Evolutionary conservation across 1,284 basidiomycete genomes (phyloP), one percentile per base, ranked within the genome.

Genomic region (Stygiomarasmius scandens): DNA sequence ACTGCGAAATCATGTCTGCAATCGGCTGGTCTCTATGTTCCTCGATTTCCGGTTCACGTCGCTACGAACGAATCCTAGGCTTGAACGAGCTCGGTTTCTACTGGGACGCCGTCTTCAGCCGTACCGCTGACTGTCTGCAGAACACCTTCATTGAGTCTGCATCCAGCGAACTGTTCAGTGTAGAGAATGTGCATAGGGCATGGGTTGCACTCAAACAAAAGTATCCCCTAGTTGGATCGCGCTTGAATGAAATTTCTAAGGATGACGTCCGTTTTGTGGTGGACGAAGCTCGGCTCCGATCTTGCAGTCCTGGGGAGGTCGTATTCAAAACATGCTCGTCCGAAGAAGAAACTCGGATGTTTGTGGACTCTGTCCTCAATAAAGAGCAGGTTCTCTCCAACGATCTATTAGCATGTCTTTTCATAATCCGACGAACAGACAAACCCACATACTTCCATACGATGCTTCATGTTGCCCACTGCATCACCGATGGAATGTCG

Each of bases 401-500:
- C 60, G 61, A 73, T 20, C 60, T 74, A 1, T 67, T 78, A 1
- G 74, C 74, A 3, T 73, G 74, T 20, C 51, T 82, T 19, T 67
- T 73, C 52, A 62, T 82, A 52, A 63, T 79, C 14, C 63, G 58
- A 49, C 70, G 71, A 44, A 67, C 67, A 20, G 74, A 78, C 60
- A 45, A 64, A 14, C 57, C 64, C 4, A 69, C 68, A 36, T 65
- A 48, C 5, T 71, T 75, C 54, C 78, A 83, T 61, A 55, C 82
- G 22, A 48, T 82, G 20, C 69, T 83, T 46, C 69, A 74, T 49
- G 69, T 74, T 6, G 73, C 78, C 1, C 83, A 85, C 63, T 65
- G 67, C 55, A 79, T 84, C 49, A 75, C 75, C 1, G 83, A 85
- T 67, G 81, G 77, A 2, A 75, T 79, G 48, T 69, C 77, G 10